Evolutionary conservation across 192 early-diverging fungal species (phyloP).

Genomic region (Linnemannia elongata): DNA sequence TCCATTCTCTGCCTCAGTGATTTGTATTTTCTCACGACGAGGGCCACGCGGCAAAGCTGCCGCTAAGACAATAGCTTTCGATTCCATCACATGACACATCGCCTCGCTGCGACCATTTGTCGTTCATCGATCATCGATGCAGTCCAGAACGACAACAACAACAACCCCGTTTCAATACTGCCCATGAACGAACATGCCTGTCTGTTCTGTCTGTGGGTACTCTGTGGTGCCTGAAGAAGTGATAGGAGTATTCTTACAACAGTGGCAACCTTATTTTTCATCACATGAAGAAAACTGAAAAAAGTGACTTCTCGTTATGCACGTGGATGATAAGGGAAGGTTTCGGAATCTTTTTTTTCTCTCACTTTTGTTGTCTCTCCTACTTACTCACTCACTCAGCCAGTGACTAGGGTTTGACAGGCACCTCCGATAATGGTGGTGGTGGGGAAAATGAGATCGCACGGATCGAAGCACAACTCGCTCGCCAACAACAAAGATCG

Average conservation of each 20-base stretch:
- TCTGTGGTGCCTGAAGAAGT: no score
- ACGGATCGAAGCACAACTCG: background rate
- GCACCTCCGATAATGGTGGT: no score
- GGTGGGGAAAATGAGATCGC: background rate
- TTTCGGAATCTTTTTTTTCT: slow-evolving; percentile 5
- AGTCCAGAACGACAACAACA: no score
- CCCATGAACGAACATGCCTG: no score
- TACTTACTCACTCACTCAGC: no score
- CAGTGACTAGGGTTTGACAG: background rate
- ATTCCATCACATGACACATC: no score
- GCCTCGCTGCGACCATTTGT: no score
- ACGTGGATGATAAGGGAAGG: slow-evolving; percentile 12
- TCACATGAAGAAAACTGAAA: background rate
- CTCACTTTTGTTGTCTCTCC: background rate
- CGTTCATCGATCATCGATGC: no score
- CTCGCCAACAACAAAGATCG: background rate
- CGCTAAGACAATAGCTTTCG: no score
- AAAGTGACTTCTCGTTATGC: background rate
- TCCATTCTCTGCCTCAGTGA: background rate
- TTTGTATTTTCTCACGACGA: background rate
- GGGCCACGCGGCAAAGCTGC: background rate
- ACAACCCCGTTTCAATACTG: no score
- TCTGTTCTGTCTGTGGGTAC: no score
- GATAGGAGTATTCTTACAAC: background rate
- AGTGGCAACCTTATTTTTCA: background rate